Evolutionary conservation across 1,139 yeast species (phyloP).

Genomic region (Yarrowia galli): DNA sequence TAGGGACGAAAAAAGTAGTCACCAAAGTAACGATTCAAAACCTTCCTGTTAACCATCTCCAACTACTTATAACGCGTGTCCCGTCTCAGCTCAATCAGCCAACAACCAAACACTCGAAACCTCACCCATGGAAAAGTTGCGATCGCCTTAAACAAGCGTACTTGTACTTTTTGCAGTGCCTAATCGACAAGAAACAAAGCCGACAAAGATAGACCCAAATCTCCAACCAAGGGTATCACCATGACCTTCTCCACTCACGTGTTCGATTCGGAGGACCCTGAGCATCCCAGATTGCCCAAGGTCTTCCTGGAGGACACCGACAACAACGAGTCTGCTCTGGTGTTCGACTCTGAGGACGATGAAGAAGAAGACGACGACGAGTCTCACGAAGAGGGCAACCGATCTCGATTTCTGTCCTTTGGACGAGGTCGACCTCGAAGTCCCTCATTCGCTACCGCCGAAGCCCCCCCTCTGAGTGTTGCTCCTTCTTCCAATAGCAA

Average conservation of each 20-base stretch:
- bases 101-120: background rate
- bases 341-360: conserved; percentile 25
- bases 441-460: conserved; percentile 9
- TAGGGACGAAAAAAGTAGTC: background rate
- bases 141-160: conserved; percentile 36
- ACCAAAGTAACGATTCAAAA: background rate
- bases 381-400: background rate
- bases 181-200: conserved; percentile 10
- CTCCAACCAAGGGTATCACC: background rate
- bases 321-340: conserved; percentile 37
- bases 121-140: conserved; percentile 33
- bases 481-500: background rate
- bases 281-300: conserved; percentile 53
- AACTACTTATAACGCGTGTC: background rate
- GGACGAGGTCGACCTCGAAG: conserved; percentile 14
- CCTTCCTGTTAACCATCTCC: background rate
- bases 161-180: background rate
- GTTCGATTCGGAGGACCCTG: conserved; percentile 55
- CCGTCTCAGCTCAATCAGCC: background rate
- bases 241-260: conserved; percentile 43
- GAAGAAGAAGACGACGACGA: conserved; percentile 39
- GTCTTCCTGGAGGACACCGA: conserved; percentile 43
- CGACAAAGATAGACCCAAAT: background rate
- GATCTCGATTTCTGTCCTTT: conserved; percentile 14
- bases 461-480: conserved; percentile 5